Conservation (phyloP, 106 monocot genomes). For the Amphibolis antarctica region DNA sequence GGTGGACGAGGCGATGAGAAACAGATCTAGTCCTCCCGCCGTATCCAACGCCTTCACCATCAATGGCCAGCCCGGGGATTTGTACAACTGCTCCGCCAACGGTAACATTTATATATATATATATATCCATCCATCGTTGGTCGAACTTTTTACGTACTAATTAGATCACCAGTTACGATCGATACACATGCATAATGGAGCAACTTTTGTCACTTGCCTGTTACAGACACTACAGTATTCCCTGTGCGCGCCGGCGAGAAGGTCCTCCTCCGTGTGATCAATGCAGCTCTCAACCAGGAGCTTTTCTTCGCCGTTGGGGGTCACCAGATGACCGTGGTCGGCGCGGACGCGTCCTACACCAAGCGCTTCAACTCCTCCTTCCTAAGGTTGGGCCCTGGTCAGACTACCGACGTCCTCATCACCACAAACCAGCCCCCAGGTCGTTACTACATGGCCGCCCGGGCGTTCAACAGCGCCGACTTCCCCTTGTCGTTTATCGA, state of each 20-base stretch:
- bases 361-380: constrained; percentile 35
- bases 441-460: constrained; percentile 69
- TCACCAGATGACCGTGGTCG: constrained; percentile 55
- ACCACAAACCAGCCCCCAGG: constrained; percentile 27
- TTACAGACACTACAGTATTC: constrained; percentile 29
- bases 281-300: constrained; percentile 41
- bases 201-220: too few species aligned
- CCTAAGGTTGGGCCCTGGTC: constrained; percentile 51
- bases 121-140: too few species aligned
- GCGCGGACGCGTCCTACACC: constrained; percentile 41
- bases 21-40: constrained; percentile 35
- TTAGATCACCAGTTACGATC: neutral
- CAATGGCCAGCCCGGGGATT: constrained; percentile 55
- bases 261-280: constrained; percentile 44
- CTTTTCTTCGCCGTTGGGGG: constrained; percentile 45
- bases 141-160: too few species aligned
- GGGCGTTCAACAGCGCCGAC: constrained; percentile 37
- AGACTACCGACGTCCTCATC: constrained; percentile 54
- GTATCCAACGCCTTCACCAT: constrained; percentile 57
- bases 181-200: neutral
- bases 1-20: constrained; percentile 11
- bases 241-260: constrained; percentile 30
- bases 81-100: constrained; percentile 43
- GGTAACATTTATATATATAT: constrained; percentile 6
- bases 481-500: constrained; percentile 30